phyloP scores from a whole-genome alignment of 495 filamentous ascomycete genomes.

The Rostrohypoxylon terebratum region DNA sequence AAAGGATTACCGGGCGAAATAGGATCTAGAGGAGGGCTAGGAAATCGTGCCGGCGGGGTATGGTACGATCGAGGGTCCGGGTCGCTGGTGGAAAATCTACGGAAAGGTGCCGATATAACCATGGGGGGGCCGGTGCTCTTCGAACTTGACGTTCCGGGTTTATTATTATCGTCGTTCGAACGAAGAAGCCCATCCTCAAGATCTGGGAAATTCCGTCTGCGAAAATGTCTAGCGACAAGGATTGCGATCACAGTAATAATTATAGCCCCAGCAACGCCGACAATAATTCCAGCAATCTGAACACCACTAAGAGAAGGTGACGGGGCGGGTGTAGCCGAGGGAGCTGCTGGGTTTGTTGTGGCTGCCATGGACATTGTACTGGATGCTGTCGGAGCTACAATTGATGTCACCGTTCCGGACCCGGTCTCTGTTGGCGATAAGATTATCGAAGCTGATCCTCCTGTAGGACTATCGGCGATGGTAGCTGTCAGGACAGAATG shows the following conservation, averaged over 20 bases:
- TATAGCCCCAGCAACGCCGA: constrained; percentile 57
- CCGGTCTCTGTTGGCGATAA: constrained; percentile 25
- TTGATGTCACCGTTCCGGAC: constrained; percentile 31
- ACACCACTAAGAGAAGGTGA: constrained; percentile 46
- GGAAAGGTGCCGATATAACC: constrained; percentile 31
- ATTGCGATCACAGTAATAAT: constrained; percentile 55
- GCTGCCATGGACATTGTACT: constrained; percentile 21
- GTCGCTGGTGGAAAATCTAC: constrained; percentile 22
- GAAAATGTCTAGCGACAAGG: constrained; percentile 55
- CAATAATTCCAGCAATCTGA: constrained; percentile 61
- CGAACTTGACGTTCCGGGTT: constrained; percentile 29
- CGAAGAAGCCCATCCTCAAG: constrained; percentile 56
- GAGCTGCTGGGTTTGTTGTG: constrained; percentile 17
- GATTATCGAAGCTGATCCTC: constrained; percentile 39
- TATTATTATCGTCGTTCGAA: constrained; percentile 51
- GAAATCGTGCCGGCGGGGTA: constrained; percentile 33
- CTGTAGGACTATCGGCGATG: constrained; percentile 36
- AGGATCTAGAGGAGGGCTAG: constrained; percentile 22
- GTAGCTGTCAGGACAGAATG: constrained; percentile 70
- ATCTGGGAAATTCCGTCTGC: constrained; percentile 50
- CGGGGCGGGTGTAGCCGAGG: constrained; percentile 18
- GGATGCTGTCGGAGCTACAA: constrained; percentile 24
- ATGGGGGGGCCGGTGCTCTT: constrained; percentile 21
- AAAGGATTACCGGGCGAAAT: constrained; percentile 38
- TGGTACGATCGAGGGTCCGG: constrained; percentile 16